Percentiles rank a stretch among this genome's conserved stretches.
phyloP scores from a whole-genome alignment of 192 early-diverging fungal species.

The Coemansia sp. region DNA sequence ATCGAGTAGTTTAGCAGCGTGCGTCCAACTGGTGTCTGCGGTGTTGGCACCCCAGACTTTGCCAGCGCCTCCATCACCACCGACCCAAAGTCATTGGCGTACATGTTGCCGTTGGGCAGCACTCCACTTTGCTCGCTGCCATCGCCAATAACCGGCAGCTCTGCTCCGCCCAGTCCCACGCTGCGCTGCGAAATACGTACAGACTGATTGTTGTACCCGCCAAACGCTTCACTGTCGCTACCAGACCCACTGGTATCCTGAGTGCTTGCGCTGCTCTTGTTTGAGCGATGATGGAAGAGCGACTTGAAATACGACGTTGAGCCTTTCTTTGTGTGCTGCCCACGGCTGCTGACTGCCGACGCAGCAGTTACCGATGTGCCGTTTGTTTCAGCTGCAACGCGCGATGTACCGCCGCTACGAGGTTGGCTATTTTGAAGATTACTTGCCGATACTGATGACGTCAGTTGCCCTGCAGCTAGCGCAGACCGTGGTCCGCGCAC shows the following conservation, averaged over 20 bases:
- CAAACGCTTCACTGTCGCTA: slow-evolving; percentile 16
- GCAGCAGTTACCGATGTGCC: background rate
- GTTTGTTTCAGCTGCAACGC: background rate
- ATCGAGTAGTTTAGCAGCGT: slow-evolving; percentile 49
- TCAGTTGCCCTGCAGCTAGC: background rate
- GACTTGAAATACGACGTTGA: slow-evolving; percentile 52
- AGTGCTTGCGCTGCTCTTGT: slow-evolving; percentile 19
- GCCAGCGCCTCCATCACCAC: slow-evolving; percentile 54
- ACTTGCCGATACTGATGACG: slow-evolving; percentile 5
- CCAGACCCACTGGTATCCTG: slow-evolving; percentile 8
- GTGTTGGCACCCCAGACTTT: slow-evolving; percentile 55
- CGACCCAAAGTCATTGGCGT: slow-evolving; percentile 50
- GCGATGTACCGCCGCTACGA: background rate
- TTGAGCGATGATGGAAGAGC: slow-evolving; percentile 46
- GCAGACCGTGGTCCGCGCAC: slow-evolving; percentile 3
- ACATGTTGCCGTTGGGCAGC: slow-evolving; percentile 52
- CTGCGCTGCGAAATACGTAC: slow-evolving; percentile 33
- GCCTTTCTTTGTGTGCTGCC: slow-evolving; percentile 39
- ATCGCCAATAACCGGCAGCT: slow-evolving; percentile 10
- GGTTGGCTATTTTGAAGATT: slow-evolving; percentile 1
- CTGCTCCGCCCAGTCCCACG: background rate
- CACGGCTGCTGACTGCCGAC: slow-evolving; percentile 1
- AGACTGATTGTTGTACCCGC: slow-evolving; percentile 14
- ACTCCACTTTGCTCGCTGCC: slow-evolving; percentile 12
- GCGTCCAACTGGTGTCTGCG: slow-evolving; percentile 46